Conservation (phyloP, 2,329 filamentous ascomycete species). For the Exophiala aquamarina region DNA sequence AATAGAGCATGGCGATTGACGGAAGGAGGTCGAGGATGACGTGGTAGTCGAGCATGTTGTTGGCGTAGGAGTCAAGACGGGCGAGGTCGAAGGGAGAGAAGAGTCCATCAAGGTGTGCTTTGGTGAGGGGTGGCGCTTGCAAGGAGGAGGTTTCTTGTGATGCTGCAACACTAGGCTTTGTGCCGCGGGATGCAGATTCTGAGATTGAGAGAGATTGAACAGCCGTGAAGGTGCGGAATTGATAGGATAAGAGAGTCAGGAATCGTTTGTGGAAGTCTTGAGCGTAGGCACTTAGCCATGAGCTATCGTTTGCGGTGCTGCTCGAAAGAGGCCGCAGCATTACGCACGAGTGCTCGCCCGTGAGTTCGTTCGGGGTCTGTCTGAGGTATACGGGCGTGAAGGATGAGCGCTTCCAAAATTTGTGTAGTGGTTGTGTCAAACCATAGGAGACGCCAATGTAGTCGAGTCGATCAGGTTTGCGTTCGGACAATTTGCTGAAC, state of each 20-base stretch:
- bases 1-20: constrained; percentile 77
- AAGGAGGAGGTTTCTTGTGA: constrained; percentile 58
- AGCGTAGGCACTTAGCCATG: constrained; percentile 88
- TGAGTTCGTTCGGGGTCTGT: constrained; percentile 93
- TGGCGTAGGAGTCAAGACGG: constrained; percentile 89
- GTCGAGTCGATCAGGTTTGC: constrained; percentile 76
- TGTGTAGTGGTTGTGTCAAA: constrained; percentile 80
- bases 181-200: constrained; percentile 66
- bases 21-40: constrained; percentile 93
- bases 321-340: constrained; percentile 80
- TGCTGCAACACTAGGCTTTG: constrained; percentile 56
- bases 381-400: constrained; percentile 91
- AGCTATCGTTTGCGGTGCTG: constrained; percentile 60
- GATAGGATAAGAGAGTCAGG: constrained; percentile 82
- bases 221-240: constrained; percentile 81
- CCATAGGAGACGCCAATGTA: constrained; percentile 96
- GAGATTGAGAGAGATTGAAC: constrained; percentile 81
- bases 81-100: constrained; percentile 94
- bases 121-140: constrained; percentile 59
- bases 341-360: constrained; percentile 95
- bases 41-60: constrained; percentile 97
- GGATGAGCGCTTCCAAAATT: constrained; percentile 89
- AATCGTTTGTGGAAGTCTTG: constrained; percentile 96
- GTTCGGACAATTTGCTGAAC: constrained; percentile 83
- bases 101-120: constrained; percentile 71